Evolutionary conservation across 768 basidiomycete species (phyloP).

Genomic region (Pholiota microspora): DNA sequence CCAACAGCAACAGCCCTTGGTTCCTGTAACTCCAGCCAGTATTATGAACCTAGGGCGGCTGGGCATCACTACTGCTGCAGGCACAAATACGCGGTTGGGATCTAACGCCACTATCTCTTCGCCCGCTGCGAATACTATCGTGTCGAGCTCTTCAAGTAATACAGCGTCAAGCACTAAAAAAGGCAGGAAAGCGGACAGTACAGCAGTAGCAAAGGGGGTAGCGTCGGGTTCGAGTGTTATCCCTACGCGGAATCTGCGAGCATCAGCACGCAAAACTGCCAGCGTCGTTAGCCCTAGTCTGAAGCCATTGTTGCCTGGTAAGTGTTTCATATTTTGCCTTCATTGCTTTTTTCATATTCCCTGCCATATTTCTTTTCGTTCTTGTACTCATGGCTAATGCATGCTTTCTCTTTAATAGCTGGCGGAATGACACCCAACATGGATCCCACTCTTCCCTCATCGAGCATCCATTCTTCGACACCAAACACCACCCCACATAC

Average conservation of each 20-base stretch:
- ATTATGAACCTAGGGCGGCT: slow-evolving; percentile 86
- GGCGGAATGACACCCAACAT: slow-evolving; percentile 13
- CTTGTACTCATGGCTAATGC: neutral
- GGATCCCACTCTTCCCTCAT: slow-evolving; percentile 16
- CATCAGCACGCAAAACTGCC: slow-evolving; percentile 13
- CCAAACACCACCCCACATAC: slow-evolving; percentile 14
- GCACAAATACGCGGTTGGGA: slow-evolving; percentile 11
- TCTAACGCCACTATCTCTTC: slow-evolving; percentile 1
- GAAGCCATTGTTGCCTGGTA: slow-evolving; percentile 72
- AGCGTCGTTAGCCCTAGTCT: slow-evolving; percentile 50
- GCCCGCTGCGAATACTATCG: neutral
- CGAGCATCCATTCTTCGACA: slow-evolving; percentile 10
- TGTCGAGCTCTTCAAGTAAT: neutral
- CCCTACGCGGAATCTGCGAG: slow-evolving; percentile 13
- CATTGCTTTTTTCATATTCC: slow-evolving; percentile 24
- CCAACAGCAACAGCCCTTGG: slow-evolving; percentile 34
- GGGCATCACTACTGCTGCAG: slow-evolving; percentile 35
- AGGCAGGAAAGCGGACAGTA: slow-evolving; percentile 7
- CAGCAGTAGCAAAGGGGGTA: slow-evolving; percentile 5
- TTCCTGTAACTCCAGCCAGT: slow-evolving; percentile 87
- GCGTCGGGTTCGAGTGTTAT: slow-evolving; percentile 2
- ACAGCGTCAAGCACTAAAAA: slow-evolving; percentile 13
- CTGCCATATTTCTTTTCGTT: neutral
- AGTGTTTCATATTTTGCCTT: neutral
- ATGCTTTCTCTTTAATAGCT: slow-evolving; percentile 10